phyloP scores from a whole-genome alignment of 2,329 filamentous ascomycete genomes.

The Dendrostoma leiphaemia region DNA sequence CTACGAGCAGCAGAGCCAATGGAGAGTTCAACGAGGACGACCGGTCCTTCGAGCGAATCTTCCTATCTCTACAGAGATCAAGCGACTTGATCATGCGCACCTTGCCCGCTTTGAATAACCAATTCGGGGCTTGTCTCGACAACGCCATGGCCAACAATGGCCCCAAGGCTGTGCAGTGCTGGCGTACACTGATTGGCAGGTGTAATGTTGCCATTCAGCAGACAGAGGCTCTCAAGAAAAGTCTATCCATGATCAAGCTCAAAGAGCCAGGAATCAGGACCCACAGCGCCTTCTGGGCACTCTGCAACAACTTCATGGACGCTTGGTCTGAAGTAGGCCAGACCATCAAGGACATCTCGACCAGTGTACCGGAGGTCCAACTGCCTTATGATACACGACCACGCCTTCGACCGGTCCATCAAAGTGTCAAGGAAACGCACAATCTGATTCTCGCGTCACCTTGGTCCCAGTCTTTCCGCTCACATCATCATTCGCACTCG shows the following conservation, averaged over 20 bases:
- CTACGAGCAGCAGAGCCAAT: conserved; percentile 51
- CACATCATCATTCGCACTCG: conserved; percentile 33
- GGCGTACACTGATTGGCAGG: conserved; percentile 69
- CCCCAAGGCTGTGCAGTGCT: conserved; percentile 59
- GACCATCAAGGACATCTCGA: conserved; percentile 49
- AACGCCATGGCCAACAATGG: conserved; percentile 59
- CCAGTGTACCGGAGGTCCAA: conserved; percentile 46
- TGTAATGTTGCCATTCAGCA: conserved; percentile 70
- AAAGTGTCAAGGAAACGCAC: conserved; percentile 76
- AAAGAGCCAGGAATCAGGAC: conserved; percentile 77
- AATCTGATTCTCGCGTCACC: conserved; percentile 64
- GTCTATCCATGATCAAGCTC: conserved; percentile 77
- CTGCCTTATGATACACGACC: conserved; percentile 67
- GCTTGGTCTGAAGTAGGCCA: conserved; percentile 67
- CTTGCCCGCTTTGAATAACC: conserved; percentile 66
- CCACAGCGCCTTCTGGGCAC: conserved; percentile 60
- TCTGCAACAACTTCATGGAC: conserved; percentile 73
- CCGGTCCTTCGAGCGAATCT: conserved; percentile 77
- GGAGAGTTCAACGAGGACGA: conserved; percentile 74
- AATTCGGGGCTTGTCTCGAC: conserved; percentile 64
- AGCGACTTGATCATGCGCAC: conserved; percentile 71
- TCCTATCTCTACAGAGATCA: conserved; percentile 70
- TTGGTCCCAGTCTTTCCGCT: conserved; percentile 44
- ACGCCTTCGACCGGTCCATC: conserved; percentile 77
- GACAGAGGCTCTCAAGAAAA: conserved; percentile 68